These are phyloP conservation scores for Suillus clintonianus DNA, from an alignment of 768 basidiomycete genomes.

Conservation along the genomic window DNA sequence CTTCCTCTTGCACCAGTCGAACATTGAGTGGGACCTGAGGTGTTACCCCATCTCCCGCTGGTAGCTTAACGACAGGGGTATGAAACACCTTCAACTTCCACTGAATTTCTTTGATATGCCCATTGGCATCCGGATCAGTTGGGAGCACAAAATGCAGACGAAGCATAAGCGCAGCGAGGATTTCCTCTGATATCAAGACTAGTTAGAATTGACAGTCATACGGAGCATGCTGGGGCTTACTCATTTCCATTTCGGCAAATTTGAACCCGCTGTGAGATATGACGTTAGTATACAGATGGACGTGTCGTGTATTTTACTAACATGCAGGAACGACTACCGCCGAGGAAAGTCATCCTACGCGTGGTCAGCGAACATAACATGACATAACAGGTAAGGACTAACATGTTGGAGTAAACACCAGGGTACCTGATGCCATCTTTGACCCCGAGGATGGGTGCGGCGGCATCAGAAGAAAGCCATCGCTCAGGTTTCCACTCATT, in stretches of 20 bases:
- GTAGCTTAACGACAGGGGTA: neutral
- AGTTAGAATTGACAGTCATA: neutral
- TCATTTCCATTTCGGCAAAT: conserved; percentile 6
- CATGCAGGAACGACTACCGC: conserved; percentile 1
- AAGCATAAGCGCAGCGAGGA: neutral
- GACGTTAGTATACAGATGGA: conserved; percentile 27
- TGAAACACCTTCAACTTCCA: neutral
- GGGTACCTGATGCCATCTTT: conserved; percentile 24
- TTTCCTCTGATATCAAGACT: neutral
- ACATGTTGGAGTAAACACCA: conserved; percentile 48
- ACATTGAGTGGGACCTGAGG: neutral
- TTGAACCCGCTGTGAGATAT: conserved; percentile 1
- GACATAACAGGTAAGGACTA: conserved; percentile 9
- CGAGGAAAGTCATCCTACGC: conserved; percentile 1
- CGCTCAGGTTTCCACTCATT: conserved; percentile 50
- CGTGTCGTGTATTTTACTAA: conserved; percentile 35
- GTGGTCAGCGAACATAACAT: neutral
- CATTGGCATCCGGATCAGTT: neutral
- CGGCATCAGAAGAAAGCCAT: conserved; percentile 37
- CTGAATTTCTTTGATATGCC: neutral
- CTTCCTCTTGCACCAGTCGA: conserved; percentile 1
- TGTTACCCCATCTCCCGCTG: neutral
- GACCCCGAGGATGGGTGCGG: neutral
- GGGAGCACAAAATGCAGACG: neutral
- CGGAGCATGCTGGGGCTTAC: neutral